phyloP scores from a whole-genome alignment of 1,139 yeast genomes.

The Trichomonascaceae sp. region DNA sequence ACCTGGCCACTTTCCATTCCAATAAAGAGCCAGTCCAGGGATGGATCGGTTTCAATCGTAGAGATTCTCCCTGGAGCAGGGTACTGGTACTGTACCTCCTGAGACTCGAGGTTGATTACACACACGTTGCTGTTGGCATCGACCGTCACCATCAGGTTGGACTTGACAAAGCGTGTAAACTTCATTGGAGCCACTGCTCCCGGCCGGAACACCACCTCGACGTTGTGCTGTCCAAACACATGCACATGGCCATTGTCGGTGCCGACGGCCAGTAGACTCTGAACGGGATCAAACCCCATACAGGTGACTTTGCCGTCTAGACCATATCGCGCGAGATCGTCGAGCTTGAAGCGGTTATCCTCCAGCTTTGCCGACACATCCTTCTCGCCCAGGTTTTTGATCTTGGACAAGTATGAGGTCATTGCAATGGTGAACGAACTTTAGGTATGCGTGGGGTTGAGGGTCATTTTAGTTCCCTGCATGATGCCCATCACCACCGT shows the following conservation, averaged over 20 bases:
- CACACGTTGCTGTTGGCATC: conserved; percentile 43
- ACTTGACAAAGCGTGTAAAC: conserved; percentile 55
- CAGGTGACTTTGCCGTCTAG: conserved; percentile 46
- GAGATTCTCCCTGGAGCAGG: conserved; percentile 47
- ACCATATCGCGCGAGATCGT: conserved; percentile 38
- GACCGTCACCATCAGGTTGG: conserved; percentile 63
- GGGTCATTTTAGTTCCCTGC: too few relatives aligned
- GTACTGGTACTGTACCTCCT: conserved; percentile 41
- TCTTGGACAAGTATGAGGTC: conserved; percentile 17
- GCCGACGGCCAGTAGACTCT: conserved; percentile 70
- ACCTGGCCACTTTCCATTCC: conserved; percentile 72
- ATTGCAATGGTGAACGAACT: conserved; percentile 4
- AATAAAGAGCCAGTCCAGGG: conserved; percentile 72
- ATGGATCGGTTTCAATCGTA: conserved; percentile 65
- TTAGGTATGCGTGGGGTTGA: too few relatives aligned
- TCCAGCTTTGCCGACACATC: conserved; percentile 25
- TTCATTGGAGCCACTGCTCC: conserved; percentile 39
- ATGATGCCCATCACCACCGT: too few relatives aligned
- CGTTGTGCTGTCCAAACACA: conserved; percentile 75
- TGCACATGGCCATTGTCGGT: conserved; percentile 59
- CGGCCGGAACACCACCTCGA: conserved; percentile 46
- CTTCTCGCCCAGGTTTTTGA: conserved; percentile 17
- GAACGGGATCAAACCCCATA: conserved; percentile 77
- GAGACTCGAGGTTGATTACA: conserved; percentile 57
- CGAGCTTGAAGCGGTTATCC: conserved; percentile 23